Base-by-base conservation (phyloP, 805 yeast genomes). In the Debaryomyces tyrocola region DNA sequence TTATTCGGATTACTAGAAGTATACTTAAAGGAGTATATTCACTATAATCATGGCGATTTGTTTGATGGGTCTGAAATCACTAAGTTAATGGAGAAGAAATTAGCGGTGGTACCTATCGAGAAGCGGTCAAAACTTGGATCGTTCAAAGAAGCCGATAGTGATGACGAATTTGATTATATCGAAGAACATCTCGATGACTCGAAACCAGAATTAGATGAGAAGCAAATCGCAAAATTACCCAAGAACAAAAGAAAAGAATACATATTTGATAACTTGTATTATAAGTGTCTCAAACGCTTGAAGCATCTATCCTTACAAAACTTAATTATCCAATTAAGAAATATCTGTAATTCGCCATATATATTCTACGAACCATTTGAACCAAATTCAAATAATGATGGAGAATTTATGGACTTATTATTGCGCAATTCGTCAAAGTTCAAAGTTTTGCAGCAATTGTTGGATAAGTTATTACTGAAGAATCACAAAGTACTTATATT, bases 301-400 rank as follows among this genome's bases (percentile, higher is more conserved):
- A 69, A 70, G 15, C 66, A 69, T 33, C 46, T 60, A 33, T 56
- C 66, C 41, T 67, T 88, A 44, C 84, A 79, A 51, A 89, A 88
- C 56, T 56, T 82, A 55, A 74, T 87, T 69, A 89, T 91, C 89
- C 97, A 91, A 63, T 72, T 91, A 43, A 74, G 99, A 37, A 81
- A 84, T 48, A 79, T 89, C 7, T 90, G 97, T 54, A 85, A 90
- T 58, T 85, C 97, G 0, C 96, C 97, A 0, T 87, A 85, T 58
- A 62, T 87, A 37, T 89, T 87, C 59, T 89, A 84, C 66, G 85
- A 83, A 51, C 98, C 98, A 0, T 88, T 68, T 41, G 56, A 57
- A 11, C 44, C 84, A 77, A 75, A 75, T 6, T 41, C 43, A 0
- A 45, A 48, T 6, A 47, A 50, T 12, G 68, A 73, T 11, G 63